These are phyloP conservation scores for Meredithiella fracta DNA, from an alignment of 2,329 filamentous ascomycete species.

Conservation along the genomic window DNA sequence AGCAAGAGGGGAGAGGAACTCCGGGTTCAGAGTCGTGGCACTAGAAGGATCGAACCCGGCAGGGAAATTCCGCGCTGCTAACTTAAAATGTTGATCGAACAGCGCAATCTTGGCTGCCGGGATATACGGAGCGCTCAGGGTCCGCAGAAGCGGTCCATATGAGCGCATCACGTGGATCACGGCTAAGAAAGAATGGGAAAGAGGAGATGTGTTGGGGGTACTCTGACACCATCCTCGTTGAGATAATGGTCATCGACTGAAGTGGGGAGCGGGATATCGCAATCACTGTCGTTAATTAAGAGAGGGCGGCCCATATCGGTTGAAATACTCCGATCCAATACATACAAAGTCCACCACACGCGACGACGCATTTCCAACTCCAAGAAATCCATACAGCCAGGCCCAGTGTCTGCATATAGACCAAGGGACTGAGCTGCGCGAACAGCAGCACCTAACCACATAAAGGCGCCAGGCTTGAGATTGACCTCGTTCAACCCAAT, in stretches of 20 bases:
- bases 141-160: conserved; percentile 55
- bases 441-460: conserved; percentile 67
- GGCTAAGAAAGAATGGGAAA: conserved; percentile 57
- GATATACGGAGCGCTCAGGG: conserved; percentile 51
- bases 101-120: conserved; percentile 50
- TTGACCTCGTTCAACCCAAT: conserved; percentile 78
- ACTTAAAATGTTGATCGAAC: conserved; percentile 66
- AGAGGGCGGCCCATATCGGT: conserved; percentile 68
- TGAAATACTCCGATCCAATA: conserved; percentile 66
- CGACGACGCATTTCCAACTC: conserved; percentile 75
- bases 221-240: conserved; percentile 37
- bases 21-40: conserved; percentile 51
- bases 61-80: conserved; percentile 61
- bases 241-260: conserved; percentile 69
- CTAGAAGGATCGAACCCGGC: conserved; percentile 53
- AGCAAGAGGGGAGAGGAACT: conserved; percentile 56
- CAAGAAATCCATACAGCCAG: conserved; percentile 46
- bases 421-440: conserved; percentile 71
- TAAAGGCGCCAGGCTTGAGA: conserved; percentile 67
- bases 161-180: conserved; percentile 69
- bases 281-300: conserved; percentile 74
- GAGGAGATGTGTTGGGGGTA: conserved; percentile 35
- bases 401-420: conserved; percentile 55
- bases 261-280: conserved; percentile 65
- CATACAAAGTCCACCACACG: conserved; percentile 89